phyloP scores from a whole-genome alignment of 768 basidiomycete genomes.

The Fomitopsis serialis region DNA sequence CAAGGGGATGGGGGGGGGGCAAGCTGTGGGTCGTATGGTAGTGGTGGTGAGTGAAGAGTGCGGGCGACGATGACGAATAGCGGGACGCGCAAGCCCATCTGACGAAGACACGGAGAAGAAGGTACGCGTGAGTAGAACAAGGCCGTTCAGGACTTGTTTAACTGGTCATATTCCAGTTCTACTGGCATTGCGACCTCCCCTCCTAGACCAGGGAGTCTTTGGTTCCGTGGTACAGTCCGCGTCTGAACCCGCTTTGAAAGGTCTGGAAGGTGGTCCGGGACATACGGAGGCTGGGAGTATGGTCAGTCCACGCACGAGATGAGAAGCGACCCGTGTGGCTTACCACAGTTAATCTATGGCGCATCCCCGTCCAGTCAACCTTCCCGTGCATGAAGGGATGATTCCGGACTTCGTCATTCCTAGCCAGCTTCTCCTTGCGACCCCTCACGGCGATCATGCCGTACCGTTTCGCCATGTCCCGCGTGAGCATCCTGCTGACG shows the following conservation, averaged over 20 bases:
- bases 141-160: too few relatives aligned
- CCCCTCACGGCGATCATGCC: conserved; percentile 14
- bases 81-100: too few relatives aligned
- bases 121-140: too few relatives aligned
- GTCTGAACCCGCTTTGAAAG: conserved; percentile 31
- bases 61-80: too few relatives aligned
- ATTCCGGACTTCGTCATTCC: conserved; percentile 27
- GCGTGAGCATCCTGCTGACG: conserved; percentile 34
- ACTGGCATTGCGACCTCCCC: too few relatives aligned
- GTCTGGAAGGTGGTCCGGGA: conserved; percentile 25
- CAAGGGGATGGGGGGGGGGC: too few relatives aligned
- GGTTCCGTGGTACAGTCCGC: too few relatives aligned
- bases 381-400: conserved; percentile 40
- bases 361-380: conserved; percentile 45
- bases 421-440: background rate
- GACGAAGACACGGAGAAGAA: too few relatives aligned
- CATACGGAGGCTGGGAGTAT: conserved; percentile 35
- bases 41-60: too few relatives aligned
- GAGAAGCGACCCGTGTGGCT: conserved; percentile 14
- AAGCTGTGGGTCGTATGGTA: too few relatives aligned
- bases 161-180: too few relatives aligned
- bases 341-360: conserved; percentile 39
- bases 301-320: background rate
- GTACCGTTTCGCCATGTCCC: conserved; percentile 29
- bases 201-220: too few relatives aligned